phyloP scores from a whole-genome alignment of 805 yeast genomes.

The Starmerella asiatica region DNA sequence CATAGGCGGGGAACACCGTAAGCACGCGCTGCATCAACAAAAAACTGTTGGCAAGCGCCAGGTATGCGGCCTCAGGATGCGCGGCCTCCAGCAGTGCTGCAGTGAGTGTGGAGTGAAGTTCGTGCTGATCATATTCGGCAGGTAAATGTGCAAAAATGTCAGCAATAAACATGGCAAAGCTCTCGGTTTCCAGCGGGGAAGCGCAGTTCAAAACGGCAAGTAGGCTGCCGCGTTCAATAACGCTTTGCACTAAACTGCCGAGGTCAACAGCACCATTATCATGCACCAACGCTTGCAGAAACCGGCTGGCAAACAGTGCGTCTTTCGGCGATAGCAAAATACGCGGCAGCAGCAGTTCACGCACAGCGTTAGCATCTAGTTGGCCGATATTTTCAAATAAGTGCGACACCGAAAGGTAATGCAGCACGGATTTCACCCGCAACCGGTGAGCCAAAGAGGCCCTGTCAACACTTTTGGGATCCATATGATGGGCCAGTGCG shows the following conservation, averaged over 20 bases:
- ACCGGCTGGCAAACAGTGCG: conserved; percentile 14
- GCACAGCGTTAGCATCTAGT: background rate
- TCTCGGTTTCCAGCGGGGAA: conserved; percentile 16
- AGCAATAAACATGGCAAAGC: conserved; percentile 9
- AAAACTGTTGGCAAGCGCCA: conserved; percentile 11
- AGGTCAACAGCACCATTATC: background rate
- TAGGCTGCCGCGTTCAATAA: conserved; percentile 6
- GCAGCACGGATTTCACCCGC: conserved; percentile 5
- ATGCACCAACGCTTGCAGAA: background rate
- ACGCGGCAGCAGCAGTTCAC: conserved; percentile 5
- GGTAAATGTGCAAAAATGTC: conserved; percentile 1
- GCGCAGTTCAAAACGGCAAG: conserved; percentile 6
- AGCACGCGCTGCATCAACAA: conserved; percentile 10
- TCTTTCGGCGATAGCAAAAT: conserved; percentile 12
- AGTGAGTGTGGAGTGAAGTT: background rate
- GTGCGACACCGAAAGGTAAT: background rate
- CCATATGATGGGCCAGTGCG: background rate
- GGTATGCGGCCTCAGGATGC: conserved; percentile 8
- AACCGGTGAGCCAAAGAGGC: conserved; percentile 6
- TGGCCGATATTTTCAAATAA: background rate
- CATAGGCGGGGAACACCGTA: conserved; percentile 11
- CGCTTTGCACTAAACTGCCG: background rate
- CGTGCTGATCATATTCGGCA: background rate
- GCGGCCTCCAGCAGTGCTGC: conserved; percentile 11
- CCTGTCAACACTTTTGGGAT: conserved; percentile 2